Base-by-base conservation (phyloP, 1,284 basidiomycete genomes). In the Ustilago tritici region DNA sequence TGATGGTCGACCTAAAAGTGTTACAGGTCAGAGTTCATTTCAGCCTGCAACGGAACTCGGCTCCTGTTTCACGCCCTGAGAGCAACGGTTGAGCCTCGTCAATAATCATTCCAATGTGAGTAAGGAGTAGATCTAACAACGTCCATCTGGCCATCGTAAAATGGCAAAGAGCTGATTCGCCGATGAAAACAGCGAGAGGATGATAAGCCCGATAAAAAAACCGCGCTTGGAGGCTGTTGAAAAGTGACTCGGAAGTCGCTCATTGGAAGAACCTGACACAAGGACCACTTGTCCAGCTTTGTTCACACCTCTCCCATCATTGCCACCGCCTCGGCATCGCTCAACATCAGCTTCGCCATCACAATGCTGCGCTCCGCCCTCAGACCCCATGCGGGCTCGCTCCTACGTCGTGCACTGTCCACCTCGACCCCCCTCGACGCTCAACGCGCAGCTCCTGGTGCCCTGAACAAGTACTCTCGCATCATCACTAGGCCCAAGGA, bases 401-500 rank as follows among this genome's bases (percentile, higher is more conserved):
- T 67, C 41, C 70, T 72, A 12, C 70, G 64, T 40, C 72, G 72
- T 58, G 58, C 58, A 19, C 59, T 75, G 53, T 63, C 63, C 72
- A 62, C 67, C 41, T 70, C 67, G 14, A n/a, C 63, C 19, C 8
- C 40, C 4, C 54, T 65, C 41, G 23, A 36, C 5, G 60, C 72
- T 8, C 64, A 76, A 9, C 75, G 83, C 3, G 82, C 82, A 8
- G 57, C 67, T 8, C 81, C 83, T 0, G 84, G 82, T 31, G 75
- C 80, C 23, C 76, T 86, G 54, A 86, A 86, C 76, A 73, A 77
- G 38, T 74, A 80, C 74, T 82, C 80, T 49, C 75, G 81, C 46
- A 74, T 80, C 57, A 82, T 86, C 65, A 86, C 84, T 35, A 52
- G 54, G n/a, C 84, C 84, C 49, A 85, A 85, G 65, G 84, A 85